A percentile compares a stretch with the other conserved stretches of the same genome.
These are phyloP conservation scores for Aspergillus sp. DNA, from an alignment of 2,329 filamentous ascomycete genomes.

Conservation along the genomic window DNA sequence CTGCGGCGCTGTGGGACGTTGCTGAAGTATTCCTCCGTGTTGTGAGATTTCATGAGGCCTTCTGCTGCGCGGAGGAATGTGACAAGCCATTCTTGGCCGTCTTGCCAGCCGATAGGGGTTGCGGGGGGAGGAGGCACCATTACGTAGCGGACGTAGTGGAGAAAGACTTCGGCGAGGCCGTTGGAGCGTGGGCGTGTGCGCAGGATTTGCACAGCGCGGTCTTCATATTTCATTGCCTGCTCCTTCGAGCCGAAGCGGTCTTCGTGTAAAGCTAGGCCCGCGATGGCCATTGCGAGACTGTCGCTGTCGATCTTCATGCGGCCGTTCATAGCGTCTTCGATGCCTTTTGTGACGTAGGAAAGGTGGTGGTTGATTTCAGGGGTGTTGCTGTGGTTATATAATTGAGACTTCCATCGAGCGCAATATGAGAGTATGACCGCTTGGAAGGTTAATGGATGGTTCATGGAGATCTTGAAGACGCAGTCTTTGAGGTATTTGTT, in stretches of 20 bases:
- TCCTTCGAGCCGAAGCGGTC: conserved; percentile 42
- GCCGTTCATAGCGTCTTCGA: conserved; percentile 33
- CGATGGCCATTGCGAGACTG: conserved; percentile 37
- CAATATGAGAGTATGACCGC: conserved; percentile 42
- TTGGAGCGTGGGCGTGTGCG: conserved; percentile 33
- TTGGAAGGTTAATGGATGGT: conserved; percentile 42
- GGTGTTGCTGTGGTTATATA: conserved; percentile 30
- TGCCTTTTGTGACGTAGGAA: conserved; percentile 29
- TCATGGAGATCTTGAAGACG: conserved; percentile 41
- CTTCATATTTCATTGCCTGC: conserved; percentile 32
- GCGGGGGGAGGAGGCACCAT: conserved; percentile 32
- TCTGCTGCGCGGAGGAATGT: conserved; percentile 43
- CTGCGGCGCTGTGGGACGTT: conserved; percentile 35
- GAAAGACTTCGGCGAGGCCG: conserved; percentile 31
- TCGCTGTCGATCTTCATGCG: conserved; percentile 31
- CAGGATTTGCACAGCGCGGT: conserved; percentile 39
- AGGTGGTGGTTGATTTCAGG: conserved; percentile 35
- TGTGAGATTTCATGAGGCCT: conserved; percentile 39
- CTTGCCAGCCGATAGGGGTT: conserved; percentile 12
- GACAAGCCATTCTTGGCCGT: conserved; percentile 35
- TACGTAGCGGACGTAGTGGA: conserved; percentile 42
- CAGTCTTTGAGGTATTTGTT: conserved; percentile 43
- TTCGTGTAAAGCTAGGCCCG: conserved; percentile 44
- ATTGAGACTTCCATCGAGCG: conserved; percentile 41
- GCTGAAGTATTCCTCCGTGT: conserved; percentile 29